Evolutionary conservation across 192 early-diverging fungal genomes (phyloP).

Genomic region (Podila horticola): DNA sequence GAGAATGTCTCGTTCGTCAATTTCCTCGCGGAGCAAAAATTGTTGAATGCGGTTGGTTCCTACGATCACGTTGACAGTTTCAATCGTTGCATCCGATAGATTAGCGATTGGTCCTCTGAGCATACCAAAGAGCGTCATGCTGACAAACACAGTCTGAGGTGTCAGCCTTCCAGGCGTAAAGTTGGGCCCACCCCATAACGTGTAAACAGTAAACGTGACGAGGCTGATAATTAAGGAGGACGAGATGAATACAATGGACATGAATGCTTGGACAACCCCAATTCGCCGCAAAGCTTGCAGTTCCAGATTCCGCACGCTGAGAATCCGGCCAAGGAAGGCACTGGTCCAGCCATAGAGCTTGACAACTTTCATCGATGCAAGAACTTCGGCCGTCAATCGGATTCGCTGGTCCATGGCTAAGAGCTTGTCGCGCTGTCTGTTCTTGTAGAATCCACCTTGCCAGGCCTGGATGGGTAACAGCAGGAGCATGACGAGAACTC

Average conservation of each 20-base stretch:
- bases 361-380: slow-evolving; percentile 45
- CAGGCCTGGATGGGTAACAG: slow-evolving; percentile 45
- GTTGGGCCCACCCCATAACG: slow-evolving; percentile 35
- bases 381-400: slow-evolving; percentile 46
- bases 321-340: slow-evolving; percentile 36
- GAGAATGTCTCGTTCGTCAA: slow-evolving; percentile 19
- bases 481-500: slow-evolving; percentile 20
- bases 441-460: slow-evolving; percentile 23
- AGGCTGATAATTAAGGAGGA: slow-evolving; percentile 46
- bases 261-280: slow-evolving; percentile 34
- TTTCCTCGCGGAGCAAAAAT: slow-evolving; percentile 50
- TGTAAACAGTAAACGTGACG: slow-evolving; percentile 32
- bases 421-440: slow-evolving; percentile 29
- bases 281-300: slow-evolving; percentile 19
- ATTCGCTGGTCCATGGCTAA: slow-evolving; percentile 51
- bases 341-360: slow-evolving; percentile 52
- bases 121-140: slow-evolving; percentile 70
- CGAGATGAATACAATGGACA: slow-evolving; percentile 44
- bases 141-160: slow-evolving; percentile 67
- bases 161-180: slow-evolving; percentile 41
- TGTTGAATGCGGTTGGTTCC: slow-evolving; percentile 62
- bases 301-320: slow-evolving; percentile 25
- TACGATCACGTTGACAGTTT: slow-evolving; percentile 63
- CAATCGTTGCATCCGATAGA: slow-evolving; percentile 69
- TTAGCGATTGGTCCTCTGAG: slow-evolving; percentile 63